These are phyloP conservation scores for Drechmeria coniospora DNA, from an alignment of 2,329 filamentous ascomycete genomes.

Conservation along the genomic window DNA sequence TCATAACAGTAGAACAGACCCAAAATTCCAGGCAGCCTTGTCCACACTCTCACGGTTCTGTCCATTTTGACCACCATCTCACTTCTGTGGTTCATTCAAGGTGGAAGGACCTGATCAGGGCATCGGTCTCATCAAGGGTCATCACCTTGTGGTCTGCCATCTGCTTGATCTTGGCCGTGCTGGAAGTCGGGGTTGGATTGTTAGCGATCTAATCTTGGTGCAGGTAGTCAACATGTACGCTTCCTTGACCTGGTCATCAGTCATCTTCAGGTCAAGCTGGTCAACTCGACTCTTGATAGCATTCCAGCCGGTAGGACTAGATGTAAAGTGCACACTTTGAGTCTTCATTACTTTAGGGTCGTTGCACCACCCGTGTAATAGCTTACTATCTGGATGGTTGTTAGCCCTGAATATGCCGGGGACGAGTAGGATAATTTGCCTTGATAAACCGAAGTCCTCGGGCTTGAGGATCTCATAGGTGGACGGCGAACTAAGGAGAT, in stretches of 20 bases:
- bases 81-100: no score
- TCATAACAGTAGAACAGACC: no score
- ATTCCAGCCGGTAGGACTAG: constrained; percentile 80
- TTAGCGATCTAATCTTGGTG: background rate
- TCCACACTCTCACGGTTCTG: no score
- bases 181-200: no score
- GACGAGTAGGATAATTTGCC: no score
- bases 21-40: no score
- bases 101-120: no score
- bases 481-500: constrained; percentile 7
- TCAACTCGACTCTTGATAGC: constrained; percentile 80
- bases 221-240: constrained; percentile 9
- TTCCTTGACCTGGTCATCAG: constrained; percentile 14
- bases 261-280: constrained; percentile 54
- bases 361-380: no score
- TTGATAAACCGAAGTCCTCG: constrained; percentile 39
- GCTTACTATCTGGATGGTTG: no score
- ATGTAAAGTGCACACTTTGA: constrained; percentile 40
- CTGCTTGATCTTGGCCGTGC: constrained; percentile 62
- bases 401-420: no score
- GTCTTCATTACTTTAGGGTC: no score
- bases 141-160: constrained; percentile 74
- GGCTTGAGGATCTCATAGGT: constrained; percentile 80
- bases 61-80: no score
- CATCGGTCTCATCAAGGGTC: constrained; percentile 81